Evolutionary conservation across 768 basidiomycete species (phyloP).

Genomic region (Boletus subcaerulescens): DNA sequence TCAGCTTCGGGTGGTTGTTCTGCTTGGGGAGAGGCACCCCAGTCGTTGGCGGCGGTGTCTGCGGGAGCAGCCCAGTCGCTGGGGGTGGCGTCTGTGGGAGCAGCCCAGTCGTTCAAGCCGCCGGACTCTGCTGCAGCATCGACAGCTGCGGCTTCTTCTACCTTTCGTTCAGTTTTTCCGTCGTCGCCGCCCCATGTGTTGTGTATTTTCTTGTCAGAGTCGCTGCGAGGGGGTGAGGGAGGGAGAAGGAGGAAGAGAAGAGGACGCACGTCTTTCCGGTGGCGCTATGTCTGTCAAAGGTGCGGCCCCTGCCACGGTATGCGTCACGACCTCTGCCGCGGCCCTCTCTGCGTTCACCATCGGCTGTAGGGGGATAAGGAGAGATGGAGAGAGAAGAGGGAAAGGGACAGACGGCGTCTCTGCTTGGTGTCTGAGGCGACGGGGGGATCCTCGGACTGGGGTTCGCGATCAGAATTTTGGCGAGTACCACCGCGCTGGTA

Average conservation of each 20-base stretch:
- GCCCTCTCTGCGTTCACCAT: conserved; percentile 45
- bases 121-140: conserved; percentile 61
- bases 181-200: conserved; percentile 96
- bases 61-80: conserved; percentile 38
- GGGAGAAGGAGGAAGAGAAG: neutral
- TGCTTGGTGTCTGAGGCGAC: conserved; percentile 31
- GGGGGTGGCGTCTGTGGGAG: conserved; percentile 26
- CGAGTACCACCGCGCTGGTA: conserved; percentile 60
- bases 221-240: conserved; percentile 45
- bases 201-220: conserved; percentile 93
- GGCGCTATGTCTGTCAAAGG: conserved; percentile 82
- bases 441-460: conserved; percentile 38
- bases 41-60: conserved; percentile 31
- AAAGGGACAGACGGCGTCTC: conserved; percentile 29
- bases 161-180: conserved; percentile 77
- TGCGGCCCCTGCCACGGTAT: conserved; percentile 61
- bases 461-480: conserved; percentile 39
- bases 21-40: conserved; percentile 38
- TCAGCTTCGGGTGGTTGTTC: conserved; percentile 35
- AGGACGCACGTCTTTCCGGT: conserved; percentile 75
- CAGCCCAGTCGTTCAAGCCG: conserved; percentile 38
- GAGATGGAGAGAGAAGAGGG: neutral
- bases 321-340: conserved; percentile 45
- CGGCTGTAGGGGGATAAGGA: conserved; percentile 27
- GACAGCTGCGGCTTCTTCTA: conserved; percentile 67